Evolutionary conservation across 2,329 filamentous ascomycete species (phyloP), one percentile per base, ranked within the genome.

Genomic region (Dothideomycetidae sp.): DNA sequence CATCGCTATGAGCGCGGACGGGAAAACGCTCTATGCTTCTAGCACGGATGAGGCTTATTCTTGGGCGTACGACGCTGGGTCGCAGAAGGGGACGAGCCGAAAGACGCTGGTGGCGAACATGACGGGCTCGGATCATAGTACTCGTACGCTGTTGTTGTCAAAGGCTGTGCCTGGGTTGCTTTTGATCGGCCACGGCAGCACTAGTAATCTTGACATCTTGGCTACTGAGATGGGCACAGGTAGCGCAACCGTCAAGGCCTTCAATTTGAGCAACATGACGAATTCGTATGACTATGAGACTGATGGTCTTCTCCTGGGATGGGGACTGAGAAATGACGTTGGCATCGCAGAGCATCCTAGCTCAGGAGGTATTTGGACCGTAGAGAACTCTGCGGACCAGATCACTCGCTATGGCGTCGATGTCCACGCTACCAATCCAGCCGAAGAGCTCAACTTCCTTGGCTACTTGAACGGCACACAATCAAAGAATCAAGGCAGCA

Each of bases 311-410:
- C 52, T 64, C 46, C 58, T 55, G 46, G 71, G 77, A 11, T 84
- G 78, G 78, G 80, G 80, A 9, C 61, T 85, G 36, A 67, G 78
- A 26, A 84, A 84, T 53, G 75, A 75, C 1, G 76, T 81, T 4
- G 80, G 78, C 7, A 58, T 84, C 3, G 75, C 62, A n/a, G 77
- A 80, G 53, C 65, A 81, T 34, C 66, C 67, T 5, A 45, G 49
- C 12, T 62, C 55, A 15, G 67, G 67, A 17, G 63, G 59, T 40
- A 64, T 71, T 26, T 71, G 60, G 47, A 59, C 58, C 12, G 75
- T 84, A 5, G 80, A 84, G 55, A 84, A 84, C 55, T 77, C 71
- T 2, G 73, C 73, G 5, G 78, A 83, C 53, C 56, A 78, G 26
- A 62, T 82, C 11, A 48, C 36, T 10, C 44, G 50, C 14, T 40